Conservation (phyloP, 257 asterid genomes). For the Penstemon newberryi region DNA sequence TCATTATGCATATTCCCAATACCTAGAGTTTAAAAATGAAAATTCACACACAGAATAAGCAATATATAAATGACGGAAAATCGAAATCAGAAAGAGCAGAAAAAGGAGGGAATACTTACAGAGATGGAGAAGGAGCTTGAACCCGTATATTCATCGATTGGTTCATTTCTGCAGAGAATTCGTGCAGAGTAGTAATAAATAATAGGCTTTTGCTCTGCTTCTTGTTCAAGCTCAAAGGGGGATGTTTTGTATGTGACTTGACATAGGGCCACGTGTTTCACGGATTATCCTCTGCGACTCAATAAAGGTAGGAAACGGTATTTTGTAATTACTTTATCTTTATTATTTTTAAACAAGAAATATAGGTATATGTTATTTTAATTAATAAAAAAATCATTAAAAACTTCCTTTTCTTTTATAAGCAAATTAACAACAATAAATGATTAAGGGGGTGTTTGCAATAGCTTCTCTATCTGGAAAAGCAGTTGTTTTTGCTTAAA, state of each 20-base stretch:
- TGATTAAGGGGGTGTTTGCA: too few relatives aligned
- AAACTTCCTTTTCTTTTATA: not conserved
- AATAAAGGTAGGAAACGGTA: not conserved
- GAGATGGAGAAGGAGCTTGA: conserved; percentile 61
- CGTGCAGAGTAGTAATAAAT: too few relatives aligned
- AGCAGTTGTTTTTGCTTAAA: too few relatives aligned
- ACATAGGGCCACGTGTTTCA: conserved; percentile 47
- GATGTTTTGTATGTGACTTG: conserved; percentile 34
- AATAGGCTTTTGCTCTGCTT: not conserved
- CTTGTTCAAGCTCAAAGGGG: not conserved
- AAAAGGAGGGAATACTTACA: conserved; percentile 39
- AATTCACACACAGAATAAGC: not conserved
- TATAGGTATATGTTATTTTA: not conserved
- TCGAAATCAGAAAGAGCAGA: not conserved
- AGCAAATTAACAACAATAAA: not conserved
- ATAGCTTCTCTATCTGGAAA: too few relatives aligned
- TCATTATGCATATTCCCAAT: not conserved
- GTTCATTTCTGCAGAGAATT: conserved; percentile 32
- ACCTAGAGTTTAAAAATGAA: not conserved
- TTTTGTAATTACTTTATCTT: not conserved
- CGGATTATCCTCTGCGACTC: conserved; percentile 33
- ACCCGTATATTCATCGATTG: conserved; percentile 57
- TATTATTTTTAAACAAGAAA: not conserved
- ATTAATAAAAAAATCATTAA: not conserved
- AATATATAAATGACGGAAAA: too few relatives aligned